Evolutionary conservation across 1,139 yeast genomes (phyloP).

Genomic region (Yamadazyma mexicana): DNA sequence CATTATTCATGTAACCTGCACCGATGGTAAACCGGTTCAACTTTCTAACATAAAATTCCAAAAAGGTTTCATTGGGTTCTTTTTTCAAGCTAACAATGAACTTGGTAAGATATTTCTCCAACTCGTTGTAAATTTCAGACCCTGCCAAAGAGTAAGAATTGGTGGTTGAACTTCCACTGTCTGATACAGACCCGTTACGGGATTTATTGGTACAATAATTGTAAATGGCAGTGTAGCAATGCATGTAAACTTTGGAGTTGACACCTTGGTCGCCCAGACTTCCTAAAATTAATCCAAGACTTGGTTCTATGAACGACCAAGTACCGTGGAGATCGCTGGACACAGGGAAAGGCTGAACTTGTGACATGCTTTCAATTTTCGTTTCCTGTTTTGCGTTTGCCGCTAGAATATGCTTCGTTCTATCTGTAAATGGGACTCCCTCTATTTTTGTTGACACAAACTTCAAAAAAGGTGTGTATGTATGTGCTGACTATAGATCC

Average conservation of each 20-base stretch:
- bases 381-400: too few relatives aligned
- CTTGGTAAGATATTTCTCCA: conserved; percentile 62
- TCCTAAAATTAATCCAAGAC: conserved; percentile 68
- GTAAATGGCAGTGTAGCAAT: conserved; percentile 80
- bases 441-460: too few relatives aligned
- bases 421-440: too few relatives aligned
- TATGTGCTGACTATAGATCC: background rate
- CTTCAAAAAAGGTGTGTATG: too few relatives aligned
- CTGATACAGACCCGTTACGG: conserved; percentile 29
- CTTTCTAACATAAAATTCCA: conserved; percentile 80
- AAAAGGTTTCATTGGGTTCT: conserved; percentile 62
- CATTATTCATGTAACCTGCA: conserved; percentile 88
- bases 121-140: conserved; percentile 78
- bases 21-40: conserved; percentile 93
- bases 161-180: conserved; percentile 18
- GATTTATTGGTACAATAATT: conserved; percentile 90
- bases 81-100: conserved; percentile 58
- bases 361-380: conserved; percentile 4
- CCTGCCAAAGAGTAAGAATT: conserved; percentile 66
- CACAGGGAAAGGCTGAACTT: conserved; percentile 22
- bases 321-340: conserved; percentile 64
- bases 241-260: conserved; percentile 72
- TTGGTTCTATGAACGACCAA: conserved; percentile 77
- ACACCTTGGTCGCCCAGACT: conserved; percentile 64
- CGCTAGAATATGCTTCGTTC: too few relatives aligned